Evolutionary conservation across 129 eudicot species (phyloP), one percentile per base, ranked within the genome.

Genomic region (Pittosporum tobira): DNA sequence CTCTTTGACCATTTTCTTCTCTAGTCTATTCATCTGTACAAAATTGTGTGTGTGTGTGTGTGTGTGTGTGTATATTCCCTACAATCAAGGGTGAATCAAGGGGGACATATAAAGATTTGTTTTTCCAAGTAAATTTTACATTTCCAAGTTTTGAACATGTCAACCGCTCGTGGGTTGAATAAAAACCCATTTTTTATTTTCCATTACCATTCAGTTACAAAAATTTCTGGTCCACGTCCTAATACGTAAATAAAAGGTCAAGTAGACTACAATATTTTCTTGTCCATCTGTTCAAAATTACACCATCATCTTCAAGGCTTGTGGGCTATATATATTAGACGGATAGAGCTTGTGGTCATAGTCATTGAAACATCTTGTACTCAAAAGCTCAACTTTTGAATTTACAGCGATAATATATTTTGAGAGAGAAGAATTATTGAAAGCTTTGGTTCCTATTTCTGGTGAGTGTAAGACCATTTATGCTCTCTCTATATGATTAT

Each of bases 1-100:
- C 63, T 74, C 75, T 77, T 81, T 81, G 88, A 81, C 88, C 84
- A 59, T 34, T 48, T 46, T 43, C 48, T 59, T 52, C 38, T 8
- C n/a, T 46, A 29, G 43, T 63, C 26, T 44, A 4, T 37, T 28
- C 34, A 14, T 49, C 30, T 34, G 29, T 22, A 48, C 8, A 50
- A 27, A 4, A 6, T n/a, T 28, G 55, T 36, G 65, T 53, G 56
- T 16, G 27, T 48, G 27, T 43, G n/a, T 27, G 19, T 5, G 8
- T 38, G 21, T 49, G 42, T 27, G 40, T 25, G 13, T 25, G 31
- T 28, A 25, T 4, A 12, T 5, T n/a, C n/a, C n/a, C n/a, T n/a
- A n/a, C n/a, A n/a, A n/a, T n/a, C n/a, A 34, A 34, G 38, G 38
- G 38, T 5, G 38, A 34, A n/a, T n/a, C n/a, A n/a, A 34, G 9